Evolutionary conservation across 1,284 basidiomycete genomes (phyloP), one percentile per base, ranked within the genome.

Genomic region (Fomes fomentarius): DNA sequence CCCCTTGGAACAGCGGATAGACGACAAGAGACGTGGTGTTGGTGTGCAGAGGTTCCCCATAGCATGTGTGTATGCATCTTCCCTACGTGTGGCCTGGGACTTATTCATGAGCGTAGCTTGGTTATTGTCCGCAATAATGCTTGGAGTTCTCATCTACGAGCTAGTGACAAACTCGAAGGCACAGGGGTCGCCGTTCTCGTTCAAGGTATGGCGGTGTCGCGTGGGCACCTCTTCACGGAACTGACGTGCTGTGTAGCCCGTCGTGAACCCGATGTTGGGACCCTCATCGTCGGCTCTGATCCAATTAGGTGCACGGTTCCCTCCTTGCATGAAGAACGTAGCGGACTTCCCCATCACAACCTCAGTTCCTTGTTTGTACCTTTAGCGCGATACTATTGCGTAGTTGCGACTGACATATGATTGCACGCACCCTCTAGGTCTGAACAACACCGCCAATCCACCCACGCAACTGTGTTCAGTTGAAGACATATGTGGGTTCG

Each of bases 241-340:
- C 5, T 21, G 53, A 22, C 45, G 46, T 15, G 48, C 11, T 7
- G 22, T 28, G 1, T 57, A 71, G 75, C 71, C 71, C 42, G 63
- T 61, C 11, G 85, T 96, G 60, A 97, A 97, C 69, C 89, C 89
- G 7, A 97, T 98, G 94, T 76, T 95, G 25, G 96, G 96, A 0
- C 96, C 96, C 0, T 90, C 93, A 0, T 82, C 83, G 37, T 86
- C 87, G 40, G 93, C 91, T 4, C 75, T 98, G 15, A 94, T 98
- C 63, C 85, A 91, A 61, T 77, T 94, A 43, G 96, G 91, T n/a
- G 94, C 95, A 15, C 91, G 96, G 15, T 98, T 96, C 67, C 93
- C 93, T 8, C 86, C 89, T 2, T 90, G 87, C 65, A 96, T 96
- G 91, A 95, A 94, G 66, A 60, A 73, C 26, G 83, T 95, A 25